Conservation (phyloP, 768 basidiomycete genomes). For the Ramaria sp. region DNA sequence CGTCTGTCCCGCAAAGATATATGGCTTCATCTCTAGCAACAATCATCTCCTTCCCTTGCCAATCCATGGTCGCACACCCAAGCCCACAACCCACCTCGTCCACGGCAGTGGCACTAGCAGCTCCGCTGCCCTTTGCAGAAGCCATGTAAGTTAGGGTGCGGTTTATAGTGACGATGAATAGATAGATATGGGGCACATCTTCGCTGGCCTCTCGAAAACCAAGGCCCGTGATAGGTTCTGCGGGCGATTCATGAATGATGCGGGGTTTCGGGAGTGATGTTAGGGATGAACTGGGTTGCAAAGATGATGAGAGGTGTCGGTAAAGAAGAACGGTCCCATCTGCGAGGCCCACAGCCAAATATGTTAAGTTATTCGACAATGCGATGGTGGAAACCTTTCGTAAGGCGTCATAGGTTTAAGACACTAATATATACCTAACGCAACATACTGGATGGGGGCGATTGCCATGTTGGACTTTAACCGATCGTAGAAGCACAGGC, state of each 20-base stretch:
- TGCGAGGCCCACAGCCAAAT: conserved; percentile 87
- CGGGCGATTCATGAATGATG: conserved; percentile 69
- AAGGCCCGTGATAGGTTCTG: conserved; percentile 87
- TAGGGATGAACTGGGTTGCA: conserved; percentile 58
- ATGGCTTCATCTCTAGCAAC: conserved; percentile 89
- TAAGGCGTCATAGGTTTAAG: background rate
- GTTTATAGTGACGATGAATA: conserved; percentile 86
- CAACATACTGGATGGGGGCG: conserved; percentile 64
- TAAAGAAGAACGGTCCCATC: conserved; percentile 91
- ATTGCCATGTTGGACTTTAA: conserved; percentile 65
- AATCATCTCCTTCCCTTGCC: conserved; percentile 60
- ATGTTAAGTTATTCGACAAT: conserved; percentile 63
- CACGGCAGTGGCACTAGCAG: conserved; percentile 50
- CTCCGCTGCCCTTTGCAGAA: conserved; percentile 56
- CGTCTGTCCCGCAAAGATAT: conserved; percentile 74
- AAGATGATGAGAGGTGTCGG: conserved; percentile 83
- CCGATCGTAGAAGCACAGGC: conserved; percentile 60
- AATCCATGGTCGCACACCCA: conserved; percentile 78
- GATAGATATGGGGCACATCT: conserved; percentile 36
- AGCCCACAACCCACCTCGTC: conserved; percentile 82
- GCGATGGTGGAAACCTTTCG: conserved; percentile 67
- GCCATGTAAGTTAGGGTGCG: conserved; percentile 69
- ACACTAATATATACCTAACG: background rate
- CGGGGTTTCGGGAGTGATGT: conserved; percentile 80
- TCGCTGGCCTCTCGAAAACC: conserved; percentile 64